Evolutionary conservation across 2,329 filamentous ascomycete genomes (phyloP).

Genomic region (Zelopaecilomyces penicillatus): DNA sequence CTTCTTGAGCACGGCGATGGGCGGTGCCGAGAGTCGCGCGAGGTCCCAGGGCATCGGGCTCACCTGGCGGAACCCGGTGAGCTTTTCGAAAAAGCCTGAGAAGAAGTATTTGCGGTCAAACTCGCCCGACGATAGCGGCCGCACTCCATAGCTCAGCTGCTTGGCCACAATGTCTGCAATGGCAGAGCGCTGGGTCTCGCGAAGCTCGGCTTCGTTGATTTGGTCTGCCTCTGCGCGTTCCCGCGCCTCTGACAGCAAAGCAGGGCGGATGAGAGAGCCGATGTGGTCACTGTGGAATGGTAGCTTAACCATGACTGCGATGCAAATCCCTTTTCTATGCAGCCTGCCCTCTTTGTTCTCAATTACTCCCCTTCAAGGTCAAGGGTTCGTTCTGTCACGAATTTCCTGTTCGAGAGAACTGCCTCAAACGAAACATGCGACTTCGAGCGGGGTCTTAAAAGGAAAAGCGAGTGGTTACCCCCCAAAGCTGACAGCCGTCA

Average conservation of each 20-base stretch:
- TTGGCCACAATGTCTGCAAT: constrained; percentile 57
- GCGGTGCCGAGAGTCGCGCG: constrained; percentile 28
- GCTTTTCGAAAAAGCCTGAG: constrained; percentile 40
- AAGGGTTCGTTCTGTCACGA: too few species aligned
- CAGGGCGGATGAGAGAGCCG: constrained; percentile 60
- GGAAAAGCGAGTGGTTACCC: too few species aligned
- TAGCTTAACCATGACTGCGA: constrained; percentile 19
- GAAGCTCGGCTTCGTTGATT: constrained; percentile 36
- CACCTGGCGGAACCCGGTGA: constrained; percentile 30
- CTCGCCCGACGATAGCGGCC: constrained; percentile 60
- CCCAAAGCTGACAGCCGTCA: too few species aligned
- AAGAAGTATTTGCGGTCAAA: constrained; percentile 48
- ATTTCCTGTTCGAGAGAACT: too few species aligned
- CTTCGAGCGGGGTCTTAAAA: too few species aligned
- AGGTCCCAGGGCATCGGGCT: constrained; percentile 31
- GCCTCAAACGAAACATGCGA: too few species aligned
- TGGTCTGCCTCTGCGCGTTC: constrained; percentile 39
- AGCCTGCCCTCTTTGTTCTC: too few species aligned
- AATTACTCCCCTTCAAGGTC: too few species aligned
- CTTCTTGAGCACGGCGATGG: constrained; percentile 30
- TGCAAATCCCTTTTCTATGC: too few species aligned
- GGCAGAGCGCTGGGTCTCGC: constrained; percentile 49
- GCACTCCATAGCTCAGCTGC: constrained; percentile 55
- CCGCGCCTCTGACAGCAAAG: constrained; percentile 48
- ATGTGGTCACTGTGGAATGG: constrained; percentile 67